Evolutionary conservation across 306 rosid genomes (phyloP), one percentile per base, ranked within the genome.

Genomic region (Quercus robur): DNA sequence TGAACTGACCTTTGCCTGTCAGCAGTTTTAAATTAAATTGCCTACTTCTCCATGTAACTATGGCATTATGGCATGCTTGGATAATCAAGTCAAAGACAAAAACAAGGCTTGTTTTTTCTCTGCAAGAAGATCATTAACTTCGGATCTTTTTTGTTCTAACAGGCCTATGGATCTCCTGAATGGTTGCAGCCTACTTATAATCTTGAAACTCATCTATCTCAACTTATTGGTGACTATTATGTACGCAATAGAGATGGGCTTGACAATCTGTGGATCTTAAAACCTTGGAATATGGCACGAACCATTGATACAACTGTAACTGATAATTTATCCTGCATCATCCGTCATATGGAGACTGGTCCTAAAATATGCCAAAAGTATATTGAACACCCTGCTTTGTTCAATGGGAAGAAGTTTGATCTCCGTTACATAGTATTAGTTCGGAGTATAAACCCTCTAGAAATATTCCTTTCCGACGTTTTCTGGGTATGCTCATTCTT

Each of bases 221-320:
- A 93, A 73, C 94, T 95, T 75, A 95, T 93, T 81, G 99, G 99
- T 64, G 93, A 95, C 76, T 91, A 90, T 76, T 74, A 12, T 82
- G 82, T 77, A 35, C 97, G 97, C 59, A 82, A 89, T 84, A 89
- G 89, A 82, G 91, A 93, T 73, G 94, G 93, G 19, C 83, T 73
- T 56, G 81, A 91, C 91, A 89, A 93, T 80, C 79, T 91, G 66
- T 95, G 99, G 99, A 93, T 95, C 88, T 78, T 93, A 78, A 95
- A 93, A 86, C 99, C 99, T 19, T 95, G 99, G 99, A 95, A 95
- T 84, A 95, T 95, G 99, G 99, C 98, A 80, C 89, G 98, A 20
- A 95, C 99, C 56, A 95, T 95, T 71, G 99, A 95, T 84, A 95
- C 99, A 28, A 80, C 98, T 49, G 97, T 93, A 54, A 93, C 96